Percentiles rank a stretch among this genome's conserved stretches.
Conservation (phyloP, 1,139 yeast species). For the Kodamaea derodonti region DNA sequence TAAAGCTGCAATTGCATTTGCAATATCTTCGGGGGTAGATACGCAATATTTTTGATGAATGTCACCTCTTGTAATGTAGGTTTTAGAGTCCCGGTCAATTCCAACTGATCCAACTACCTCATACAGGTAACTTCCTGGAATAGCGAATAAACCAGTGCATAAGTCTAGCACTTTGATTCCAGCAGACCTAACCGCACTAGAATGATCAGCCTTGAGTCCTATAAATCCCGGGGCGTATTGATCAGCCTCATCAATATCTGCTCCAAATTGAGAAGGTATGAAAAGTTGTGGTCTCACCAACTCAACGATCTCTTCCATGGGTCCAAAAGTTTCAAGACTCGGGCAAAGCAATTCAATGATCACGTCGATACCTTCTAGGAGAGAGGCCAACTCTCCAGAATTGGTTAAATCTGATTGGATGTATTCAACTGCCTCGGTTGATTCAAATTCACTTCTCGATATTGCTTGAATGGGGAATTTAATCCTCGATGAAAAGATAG, state of each 20-base stretch:
- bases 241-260: constrained; percentile 27
- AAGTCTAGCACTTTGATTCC: constrained; percentile 55
- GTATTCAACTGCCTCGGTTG: constrained; percentile 40
- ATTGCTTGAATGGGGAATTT: constrained; percentile 49
- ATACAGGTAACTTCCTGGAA: constrained; percentile 34
- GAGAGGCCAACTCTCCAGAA: constrained; percentile 22
- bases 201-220: constrained; percentile 34
- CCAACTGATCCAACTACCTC: constrained; percentile 36
- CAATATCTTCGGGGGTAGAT: constrained; percentile 44
- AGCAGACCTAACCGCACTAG: constrained; percentile 33
- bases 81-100: constrained; percentile 27
- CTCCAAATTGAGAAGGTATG: constrained; percentile 64
- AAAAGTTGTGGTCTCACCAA: constrained; percentile 48
- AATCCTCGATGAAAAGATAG: constrained; percentile 40
- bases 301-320: constrained; percentile 31
- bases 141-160: constrained; percentile 41
- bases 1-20: constrained; percentile 33
- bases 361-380: constrained; percentile 48
- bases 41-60: constrained; percentile 30
- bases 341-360: constrained; percentile 43
- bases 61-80: constrained; percentile 42
- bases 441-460: constrained; percentile 37
- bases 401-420: constrained; percentile 26
- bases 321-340: constrained; percentile 18
- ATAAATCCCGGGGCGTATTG: constrained; percentile 32